Base-by-base conservation (phyloP, 73 alveolate genomes). In the Symbiodinium pilosum region DNA sequence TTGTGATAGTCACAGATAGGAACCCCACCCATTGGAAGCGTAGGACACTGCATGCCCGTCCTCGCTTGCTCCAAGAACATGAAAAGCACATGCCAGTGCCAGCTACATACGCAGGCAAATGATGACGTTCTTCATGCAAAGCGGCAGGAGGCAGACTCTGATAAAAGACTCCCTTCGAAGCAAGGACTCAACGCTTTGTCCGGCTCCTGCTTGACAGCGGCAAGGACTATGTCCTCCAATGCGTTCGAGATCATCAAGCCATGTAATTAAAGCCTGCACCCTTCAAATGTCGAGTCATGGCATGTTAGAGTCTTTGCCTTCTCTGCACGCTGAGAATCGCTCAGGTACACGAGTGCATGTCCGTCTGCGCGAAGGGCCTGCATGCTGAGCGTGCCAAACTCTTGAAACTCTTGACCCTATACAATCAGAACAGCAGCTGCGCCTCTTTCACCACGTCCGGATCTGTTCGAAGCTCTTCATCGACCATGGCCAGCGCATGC, bases 401-500 rank as follows among this genome's bases (percentile, higher is more conserved):
- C 6, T 20, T 5, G 73, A 56, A 56, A 56, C 20, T 24, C 30
- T 26, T 16, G 30, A n/a, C 34, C 28, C 73, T 24, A 16, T 26
- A 54, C 34, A 54, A 0, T 26, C 73, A 8, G 5, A 5, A 8
- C 28, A 26, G 30, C 73, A 0, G 28, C 1, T 30, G 30, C 71
- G 88, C 97, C 97, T 91, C 97, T 43, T 68, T 44, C 14, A 91
- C 89, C 3, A 91, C 40, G 16, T 68, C 87, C n/a, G 97, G 89
- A 69, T 91, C 97, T 34, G 41, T 42, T 12, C 87, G 88, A 20
- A 91, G 40, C 83, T 91, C 97, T 9, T 91, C 97, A 41, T 83
- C 52, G 77, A 91, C 43, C 97, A 91, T 91, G 47, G 97, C 97
- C 97, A 91, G n/a, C 18, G 97, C 97, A 43, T 91, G 97, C 97